Base-by-base conservation (phyloP, 352 stramenopile species). In the Aphanomyces stellatus region DNA sequence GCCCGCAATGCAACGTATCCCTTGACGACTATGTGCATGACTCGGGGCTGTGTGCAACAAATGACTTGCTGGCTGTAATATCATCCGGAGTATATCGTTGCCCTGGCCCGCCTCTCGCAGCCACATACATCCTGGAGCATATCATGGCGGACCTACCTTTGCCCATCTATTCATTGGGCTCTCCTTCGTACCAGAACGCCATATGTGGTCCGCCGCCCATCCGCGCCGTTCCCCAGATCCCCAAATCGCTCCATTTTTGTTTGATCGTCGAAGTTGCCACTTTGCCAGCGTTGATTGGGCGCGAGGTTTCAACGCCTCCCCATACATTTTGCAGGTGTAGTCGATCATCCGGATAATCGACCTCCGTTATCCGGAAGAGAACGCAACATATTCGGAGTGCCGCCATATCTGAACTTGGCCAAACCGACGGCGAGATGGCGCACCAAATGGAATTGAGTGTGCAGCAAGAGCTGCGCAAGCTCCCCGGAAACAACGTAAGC, bases 401-500 rank as follows among this genome's bases (percentile, higher is more conserved):
- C 11, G 28, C 24, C 30, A 28, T 33, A 28, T 28, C 41, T 55
- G 41, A 56, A 56, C 19, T 17, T 24, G 43, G 13, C 19, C 19
- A 41, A 30, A 25, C 42, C n/a, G 41, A 35, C 24, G 60, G 11
- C 30, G 30, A 28, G n/a, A 67, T 67, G 76, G 78, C 82, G 37
- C 81, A 93, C 74, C 82, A 91, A 75, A 91, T 91, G 85, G 77
- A 82, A 56, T 79, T 90, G 74, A 82, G 89, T 72, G 90, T 78
- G 51, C 85, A 93, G 79, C 82, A 93, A 74, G 79, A 93, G 72
- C 77, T 93, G 73, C 81, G 85, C 51, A 82, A 81, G 40, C 72
- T 93, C 55, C 77, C 85, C 10, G 85, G 85, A 65, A 93, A 93
- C 74, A 93, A 91, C 71, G 85, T 93, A 75, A 69, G 81, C 76